phyloP scores from a whole-genome alignment of 805 yeast species.

The Spathaspora passalidarum region DNA sequence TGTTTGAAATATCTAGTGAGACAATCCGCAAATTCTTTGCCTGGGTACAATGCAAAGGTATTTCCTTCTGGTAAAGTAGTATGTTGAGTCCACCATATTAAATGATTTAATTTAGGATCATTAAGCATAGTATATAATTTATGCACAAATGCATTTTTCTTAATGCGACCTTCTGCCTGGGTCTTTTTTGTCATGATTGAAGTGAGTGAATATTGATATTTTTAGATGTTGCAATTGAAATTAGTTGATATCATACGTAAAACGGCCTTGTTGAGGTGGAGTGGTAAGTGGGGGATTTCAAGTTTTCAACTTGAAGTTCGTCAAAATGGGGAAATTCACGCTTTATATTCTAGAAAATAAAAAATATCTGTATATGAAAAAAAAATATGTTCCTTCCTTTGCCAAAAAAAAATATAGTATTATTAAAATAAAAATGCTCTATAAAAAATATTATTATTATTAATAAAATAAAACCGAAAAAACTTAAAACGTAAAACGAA shows the following conservation, averaged over 20 bases:
- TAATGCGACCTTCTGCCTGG: slow-evolving; percentile 19
- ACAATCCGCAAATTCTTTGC: slow-evolving; percentile 57
- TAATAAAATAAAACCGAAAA: not conserved
- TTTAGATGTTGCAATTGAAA: not conserved
- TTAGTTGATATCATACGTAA: not conserved
- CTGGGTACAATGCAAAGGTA: slow-evolving; percentile 64
- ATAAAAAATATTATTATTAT: not conserved
- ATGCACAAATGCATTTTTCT: slow-evolving; percentile 60
- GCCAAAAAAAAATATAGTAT: not conserved
- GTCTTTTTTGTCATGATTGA: slow-evolving; percentile 22
- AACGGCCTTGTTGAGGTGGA: not conserved
- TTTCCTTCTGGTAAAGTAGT: slow-evolving; percentile 36
- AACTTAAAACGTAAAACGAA: not conserved
- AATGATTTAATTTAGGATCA: slow-evolving; percentile 30
- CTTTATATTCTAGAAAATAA: not conserved
- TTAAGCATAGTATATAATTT: slow-evolving; percentile 39
- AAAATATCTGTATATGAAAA: not conserved
- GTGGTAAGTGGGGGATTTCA: not conserved
- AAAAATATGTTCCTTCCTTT: not conserved
- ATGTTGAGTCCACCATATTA: slow-evolving; percentile 45
- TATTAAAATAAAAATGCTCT: not conserved
- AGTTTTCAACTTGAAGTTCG: not conserved
- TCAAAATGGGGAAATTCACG: slow-evolving; percentile 1
- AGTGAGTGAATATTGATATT: not conserved
- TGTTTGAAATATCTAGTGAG: slow-evolving; percentile 83